Evolutionary conservation across 106 monocot species (phyloP).

Genomic region (Dendrobium catenatum): DNA sequence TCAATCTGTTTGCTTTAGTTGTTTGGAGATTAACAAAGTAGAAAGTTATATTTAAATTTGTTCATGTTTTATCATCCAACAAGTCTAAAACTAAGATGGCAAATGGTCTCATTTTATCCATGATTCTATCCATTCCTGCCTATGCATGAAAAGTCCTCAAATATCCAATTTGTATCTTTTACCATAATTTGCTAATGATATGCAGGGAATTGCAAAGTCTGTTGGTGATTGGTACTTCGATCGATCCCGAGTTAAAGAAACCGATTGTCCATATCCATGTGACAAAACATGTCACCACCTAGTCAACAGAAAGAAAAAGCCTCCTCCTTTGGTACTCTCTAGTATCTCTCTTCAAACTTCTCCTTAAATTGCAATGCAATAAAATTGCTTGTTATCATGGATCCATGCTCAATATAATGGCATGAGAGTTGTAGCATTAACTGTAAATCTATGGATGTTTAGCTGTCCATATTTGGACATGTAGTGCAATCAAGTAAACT

Average conservation of each 20-base stretch:
- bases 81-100: not conserved
- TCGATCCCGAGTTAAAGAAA: conserved; percentile 33
- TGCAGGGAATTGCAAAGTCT: conserved; percentile 50
- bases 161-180: too few relatives aligned
- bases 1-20: too few relatives aligned
- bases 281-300: conserved; percentile 45
- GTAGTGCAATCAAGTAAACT: too few relatives aligned
- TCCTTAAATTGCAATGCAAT: not conserved
- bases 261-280: conserved; percentile 65
- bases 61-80: too few relatives aligned
- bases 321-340: not conserved
- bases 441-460: too few relatives aligned
- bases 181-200: not conserved
- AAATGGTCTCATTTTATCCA: not conserved
- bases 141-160: too few relatives aligned
- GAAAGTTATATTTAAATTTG: too few relatives aligned
- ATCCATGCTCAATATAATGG: too few relatives aligned
- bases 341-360: not conserved
- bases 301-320: conserved; percentile 10
- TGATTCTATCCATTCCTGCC: not conserved
- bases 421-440: too few relatives aligned
- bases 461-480: too few relatives aligned
- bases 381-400: too few relatives aligned
- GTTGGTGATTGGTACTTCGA: conserved; percentile 68
- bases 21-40: too few relatives aligned